These are phyloP conservation scores for Fusarium devonianum DNA, from an alignment of 2,329 filamentous ascomycete species.

Conservation along the genomic window DNA sequence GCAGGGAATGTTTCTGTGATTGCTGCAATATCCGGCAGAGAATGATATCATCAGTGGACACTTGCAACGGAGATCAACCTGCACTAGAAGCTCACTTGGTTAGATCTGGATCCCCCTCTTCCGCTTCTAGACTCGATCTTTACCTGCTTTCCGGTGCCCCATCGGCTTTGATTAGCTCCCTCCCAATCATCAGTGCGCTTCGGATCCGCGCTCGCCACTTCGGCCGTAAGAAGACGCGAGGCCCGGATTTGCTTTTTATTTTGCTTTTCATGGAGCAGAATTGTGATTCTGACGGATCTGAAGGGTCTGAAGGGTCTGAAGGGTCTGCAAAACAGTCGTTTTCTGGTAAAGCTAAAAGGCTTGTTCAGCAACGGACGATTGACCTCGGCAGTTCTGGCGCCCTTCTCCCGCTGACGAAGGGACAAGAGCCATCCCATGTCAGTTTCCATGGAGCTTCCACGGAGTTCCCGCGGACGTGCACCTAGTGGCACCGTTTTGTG, in stretches of 20 bases:
- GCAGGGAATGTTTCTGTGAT: background rate
- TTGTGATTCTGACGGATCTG: background rate
- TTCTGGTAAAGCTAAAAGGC: no score
- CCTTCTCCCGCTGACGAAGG: no score
- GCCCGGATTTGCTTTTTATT: background rate
- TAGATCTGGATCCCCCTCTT: background rate
- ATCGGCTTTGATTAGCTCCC: slow-evolving; percentile 11
- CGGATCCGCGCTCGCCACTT: slow-evolving; percentile 29
- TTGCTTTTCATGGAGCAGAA: background rate
- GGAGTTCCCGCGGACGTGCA: no score
- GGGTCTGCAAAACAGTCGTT: no score
- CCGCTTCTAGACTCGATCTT: background rate
- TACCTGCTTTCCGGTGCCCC: slow-evolving; percentile 1
- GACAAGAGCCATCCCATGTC: background rate
- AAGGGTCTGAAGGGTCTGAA: no score
- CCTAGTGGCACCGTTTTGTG: no score
- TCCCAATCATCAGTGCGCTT: background rate
- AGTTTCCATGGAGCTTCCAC: background rate
- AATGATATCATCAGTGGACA: slow-evolving; percentile 7
- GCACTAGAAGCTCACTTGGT: slow-evolving; percentile 11
- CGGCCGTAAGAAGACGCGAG: slow-evolving; percentile 23
- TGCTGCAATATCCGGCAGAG: background rate
- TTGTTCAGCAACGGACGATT: no score
- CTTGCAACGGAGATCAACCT: slow-evolving; percentile 8
- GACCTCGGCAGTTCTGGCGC: background rate